These are phyloP conservation scores for Myriosclerotinia duriaeana DNA, from an alignment of 2,329 filamentous ascomycete genomes.

Conservation along the genomic window DNA sequence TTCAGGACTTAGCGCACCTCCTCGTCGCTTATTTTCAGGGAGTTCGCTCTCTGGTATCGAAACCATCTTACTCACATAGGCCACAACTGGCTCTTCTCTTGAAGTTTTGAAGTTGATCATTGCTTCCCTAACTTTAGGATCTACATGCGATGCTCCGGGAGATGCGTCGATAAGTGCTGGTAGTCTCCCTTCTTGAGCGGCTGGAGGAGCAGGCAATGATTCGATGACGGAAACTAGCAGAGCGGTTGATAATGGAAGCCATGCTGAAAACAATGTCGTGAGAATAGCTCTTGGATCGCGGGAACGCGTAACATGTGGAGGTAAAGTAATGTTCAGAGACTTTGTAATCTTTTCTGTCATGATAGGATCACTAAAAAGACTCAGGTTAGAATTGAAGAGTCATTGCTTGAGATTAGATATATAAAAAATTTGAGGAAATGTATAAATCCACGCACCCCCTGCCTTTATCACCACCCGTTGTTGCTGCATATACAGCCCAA, in stretches of 20 bases:
- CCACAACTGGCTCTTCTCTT: constrained; percentile 75
- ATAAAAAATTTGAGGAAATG: constrained; percentile 39
- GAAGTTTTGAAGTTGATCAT: constrained; percentile 77
- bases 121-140: constrained; percentile 68
- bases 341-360: constrained; percentile 94
- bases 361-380: constrained; percentile 61
- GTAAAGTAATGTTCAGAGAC: constrained; percentile 78
- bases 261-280: constrained; percentile 81
- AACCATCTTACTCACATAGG: constrained; percentile 98
- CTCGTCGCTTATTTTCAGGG: constrained; percentile 75
- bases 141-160: constrained; percentile 72
- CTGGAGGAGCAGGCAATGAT: constrained; percentile 79
- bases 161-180: constrained; percentile 77
- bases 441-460: constrained; percentile 65
- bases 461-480: constrained; percentile 75
- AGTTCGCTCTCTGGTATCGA: constrained; percentile 91
- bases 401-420: constrained; percentile 29
- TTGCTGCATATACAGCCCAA: constrained; percentile 94
- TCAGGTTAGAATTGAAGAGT: constrained; percentile 37
- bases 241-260: constrained; percentile 91
- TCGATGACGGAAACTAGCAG: constrained; percentile 92
- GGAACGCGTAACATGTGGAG: constrained; percentile 79
- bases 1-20: constrained; percentile 74
- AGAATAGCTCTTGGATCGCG: constrained; percentile 81
- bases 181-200: constrained; percentile 76